These are phyloP conservation scores for Musa troglodytarum DNA, from an alignment of 176 grass and related monocot species.

Conservation along the genomic window DNA sequence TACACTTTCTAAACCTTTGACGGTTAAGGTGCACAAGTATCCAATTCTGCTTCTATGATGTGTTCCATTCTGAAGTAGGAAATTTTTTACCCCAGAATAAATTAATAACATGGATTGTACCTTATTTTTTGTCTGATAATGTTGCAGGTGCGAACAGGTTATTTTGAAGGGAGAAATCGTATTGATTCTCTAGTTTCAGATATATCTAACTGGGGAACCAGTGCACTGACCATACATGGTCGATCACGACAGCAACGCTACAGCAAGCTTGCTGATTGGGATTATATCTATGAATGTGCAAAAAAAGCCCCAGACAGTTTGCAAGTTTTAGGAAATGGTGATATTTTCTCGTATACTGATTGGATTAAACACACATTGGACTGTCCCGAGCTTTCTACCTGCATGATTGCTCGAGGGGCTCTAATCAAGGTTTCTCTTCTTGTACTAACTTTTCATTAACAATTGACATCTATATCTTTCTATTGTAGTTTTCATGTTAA, in stretches of 20 bases:
- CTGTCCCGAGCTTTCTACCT: conserved; percentile 48
- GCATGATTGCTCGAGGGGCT: conserved; percentile 88
- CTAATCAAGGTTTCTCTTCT: conserved; percentile 61
- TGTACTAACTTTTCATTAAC: background rate
- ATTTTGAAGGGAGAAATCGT: conserved; percentile 91
- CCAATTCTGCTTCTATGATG: background rate
- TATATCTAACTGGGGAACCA: conserved; percentile 65
- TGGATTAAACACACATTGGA: conserved; percentile 53
- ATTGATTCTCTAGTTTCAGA: conserved; percentile 81
- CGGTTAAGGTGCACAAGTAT: conserved; percentile 53
- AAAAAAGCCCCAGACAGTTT: conserved; percentile 61
- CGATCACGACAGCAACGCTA: conserved; percentile 89
- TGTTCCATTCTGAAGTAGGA: background rate
- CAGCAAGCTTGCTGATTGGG: conserved; percentile 91
- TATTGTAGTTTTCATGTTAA: background rate
- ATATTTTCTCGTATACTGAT: conserved; percentile 81
- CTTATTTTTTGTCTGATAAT: conserved; percentile 5
- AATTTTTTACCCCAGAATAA: background rate
- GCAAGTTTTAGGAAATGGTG: conserved; percentile 89
- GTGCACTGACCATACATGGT: conserved; percentile 84
- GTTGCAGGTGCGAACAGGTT: conserved; percentile 77
- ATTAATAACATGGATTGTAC: too few species aligned
- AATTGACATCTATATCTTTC: background rate
- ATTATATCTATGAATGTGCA: conserved; percentile 83
- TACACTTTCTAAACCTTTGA: conserved; percentile 56